Evolutionary conservation across 208 protist genomes (phyloP).

Genomic region (Trichomonas gallinae): DNA sequence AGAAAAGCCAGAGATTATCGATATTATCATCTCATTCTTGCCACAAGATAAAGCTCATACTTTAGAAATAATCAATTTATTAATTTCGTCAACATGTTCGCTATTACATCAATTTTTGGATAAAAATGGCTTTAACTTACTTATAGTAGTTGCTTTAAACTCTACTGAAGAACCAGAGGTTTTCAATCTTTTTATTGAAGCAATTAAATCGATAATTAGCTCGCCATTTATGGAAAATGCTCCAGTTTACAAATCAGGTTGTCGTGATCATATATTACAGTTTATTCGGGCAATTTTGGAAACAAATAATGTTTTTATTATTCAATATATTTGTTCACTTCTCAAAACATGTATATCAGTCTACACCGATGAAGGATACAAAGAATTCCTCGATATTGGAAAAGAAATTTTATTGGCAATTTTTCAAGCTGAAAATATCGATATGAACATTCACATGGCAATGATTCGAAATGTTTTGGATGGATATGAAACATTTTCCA

Average conservation of each 20-base stretch:
- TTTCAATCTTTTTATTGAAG: background rate
- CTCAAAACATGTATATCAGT: background rate
- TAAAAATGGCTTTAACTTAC: background rate
- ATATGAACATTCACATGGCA: background rate
- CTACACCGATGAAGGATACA: background rate
- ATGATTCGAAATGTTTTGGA: background rate
- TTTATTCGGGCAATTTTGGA: background rate
- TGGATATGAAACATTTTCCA: background rate
- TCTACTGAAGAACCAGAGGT: background rate
- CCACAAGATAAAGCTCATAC: background rate
- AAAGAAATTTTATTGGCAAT: background rate
- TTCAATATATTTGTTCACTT: background rate
- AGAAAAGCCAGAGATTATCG: no score
- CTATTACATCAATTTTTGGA: background rate
- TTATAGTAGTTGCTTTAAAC: background rate
- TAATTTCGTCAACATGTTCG: background rate
- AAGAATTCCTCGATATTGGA: background rate
- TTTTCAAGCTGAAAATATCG: background rate
- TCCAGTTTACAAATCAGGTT: background rate
- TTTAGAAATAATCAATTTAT: background rate
- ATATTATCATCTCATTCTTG: background rate
- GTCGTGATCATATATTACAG: background rate
- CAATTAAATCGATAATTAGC: background rate
- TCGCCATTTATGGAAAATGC: background rate
- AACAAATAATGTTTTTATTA: background rate